A percentile compares a stretch with the other conserved stretches of the same genome.
Conservation (phyloP, 371 early-diverging fungal genomes). For the Apophysomyces ossiformis region DNA sequence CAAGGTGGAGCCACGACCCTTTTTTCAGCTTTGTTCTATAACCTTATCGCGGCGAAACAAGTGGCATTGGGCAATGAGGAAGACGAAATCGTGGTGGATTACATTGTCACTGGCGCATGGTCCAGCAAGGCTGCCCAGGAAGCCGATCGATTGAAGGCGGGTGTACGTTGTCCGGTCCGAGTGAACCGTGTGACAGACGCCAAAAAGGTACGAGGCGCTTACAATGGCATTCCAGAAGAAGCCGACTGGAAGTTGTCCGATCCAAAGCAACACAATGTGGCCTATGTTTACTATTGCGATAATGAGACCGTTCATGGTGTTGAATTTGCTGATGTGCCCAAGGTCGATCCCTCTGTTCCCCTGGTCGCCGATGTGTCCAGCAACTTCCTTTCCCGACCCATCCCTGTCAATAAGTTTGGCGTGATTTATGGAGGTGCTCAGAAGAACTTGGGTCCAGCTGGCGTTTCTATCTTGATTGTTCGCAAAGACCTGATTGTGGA, state of each 20-base stretch:
- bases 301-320: constrained; percentile 98
- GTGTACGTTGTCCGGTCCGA: constrained; percentile 34
- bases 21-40: constrained; percentile 89
- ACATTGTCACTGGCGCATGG: constrained; percentile 95
- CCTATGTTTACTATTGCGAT: constrained; percentile 94
- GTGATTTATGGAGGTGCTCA: constrained; percentile 96
- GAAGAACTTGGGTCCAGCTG: constrained; percentile 97
- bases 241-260: constrained; percentile 75
- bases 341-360: constrained; percentile 72
- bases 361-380: constrained; percentile 95
- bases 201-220: constrained; percentile 57
- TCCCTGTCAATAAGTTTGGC: constrained; percentile 86
- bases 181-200: constrained; percentile 73
- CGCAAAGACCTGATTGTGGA: constrained; percentile 84
- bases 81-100: constrained; percentile 71
- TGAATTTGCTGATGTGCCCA: constrained; percentile 71
- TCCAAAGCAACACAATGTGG: constrained; percentile 60
- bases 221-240: constrained; percentile 59
- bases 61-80: constrained; percentile 29
- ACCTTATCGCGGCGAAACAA: constrained; percentile 77
- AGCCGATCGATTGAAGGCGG: constrained; percentile 75
- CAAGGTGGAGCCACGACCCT: constrained; percentile 96
- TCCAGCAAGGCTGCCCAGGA: constrained; percentile 89
- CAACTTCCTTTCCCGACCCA: constrained; percentile 85
- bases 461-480: constrained; percentile 90